Conservation (phyloP, 257 asterid genomes). For the Cinchona pubescens region DNA sequence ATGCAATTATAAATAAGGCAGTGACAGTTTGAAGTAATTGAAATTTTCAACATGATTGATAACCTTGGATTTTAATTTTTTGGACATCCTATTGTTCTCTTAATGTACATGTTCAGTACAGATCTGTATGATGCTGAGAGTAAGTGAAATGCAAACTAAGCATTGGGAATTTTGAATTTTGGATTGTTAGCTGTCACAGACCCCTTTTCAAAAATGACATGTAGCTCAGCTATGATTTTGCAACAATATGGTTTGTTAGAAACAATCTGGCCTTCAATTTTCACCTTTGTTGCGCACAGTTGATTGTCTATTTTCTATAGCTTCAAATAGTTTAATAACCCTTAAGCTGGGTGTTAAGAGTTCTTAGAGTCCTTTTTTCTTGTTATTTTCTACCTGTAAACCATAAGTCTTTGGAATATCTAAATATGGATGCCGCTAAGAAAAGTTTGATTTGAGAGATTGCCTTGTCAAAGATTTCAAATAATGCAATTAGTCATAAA, state of each 20-base stretch:
- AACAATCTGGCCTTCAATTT: background rate
- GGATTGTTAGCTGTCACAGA: background rate
- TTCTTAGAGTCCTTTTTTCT: no score
- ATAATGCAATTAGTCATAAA: no score
- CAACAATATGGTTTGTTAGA: background rate
- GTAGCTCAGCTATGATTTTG: conserved; percentile 1
- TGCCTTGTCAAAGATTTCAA: background rate
- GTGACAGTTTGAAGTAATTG: no score
- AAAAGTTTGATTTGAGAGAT: background rate
- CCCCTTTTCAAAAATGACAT: no score
- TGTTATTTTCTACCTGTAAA: no score
- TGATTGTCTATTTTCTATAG: background rate
- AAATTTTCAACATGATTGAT: background rate
- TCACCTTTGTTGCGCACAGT: background rate
- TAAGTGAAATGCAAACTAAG: conserved; percentile 25
- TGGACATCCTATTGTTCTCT: conserved; percentile 17
- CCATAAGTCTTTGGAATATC: background rate
- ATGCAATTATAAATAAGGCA: background rate
- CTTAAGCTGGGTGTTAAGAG: background rate
- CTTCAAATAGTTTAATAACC: conserved; percentile 6
- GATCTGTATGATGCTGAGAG: conserved; percentile 42
- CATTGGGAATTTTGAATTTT: background rate
- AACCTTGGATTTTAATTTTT: background rate
- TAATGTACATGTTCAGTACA: conserved; percentile 30
- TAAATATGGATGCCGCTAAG: background rate